Evolutionary conservation across 345 rosid species (phyloP).

Genomic region (Eucalyptus sideroxylon): DNA sequence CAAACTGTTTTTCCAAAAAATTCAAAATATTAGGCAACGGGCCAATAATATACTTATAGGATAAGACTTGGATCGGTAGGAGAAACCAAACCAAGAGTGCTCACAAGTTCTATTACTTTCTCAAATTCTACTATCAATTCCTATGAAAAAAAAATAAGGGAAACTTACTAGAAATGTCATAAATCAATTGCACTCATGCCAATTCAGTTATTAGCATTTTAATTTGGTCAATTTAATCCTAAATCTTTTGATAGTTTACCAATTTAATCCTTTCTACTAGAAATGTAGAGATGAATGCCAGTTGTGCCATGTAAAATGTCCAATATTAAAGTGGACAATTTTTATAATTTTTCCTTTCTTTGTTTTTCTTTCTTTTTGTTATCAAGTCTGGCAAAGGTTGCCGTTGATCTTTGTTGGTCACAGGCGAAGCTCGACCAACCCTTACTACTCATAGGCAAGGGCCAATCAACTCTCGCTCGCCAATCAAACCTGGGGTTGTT

Average conservation of each 20-base stretch:
- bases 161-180: too few relatives aligned
- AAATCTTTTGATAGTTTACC: accelerated
- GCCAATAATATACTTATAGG: neutral
- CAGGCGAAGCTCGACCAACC: accelerated
- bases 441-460: too few relatives aligned
- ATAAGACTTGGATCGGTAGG: neutral
- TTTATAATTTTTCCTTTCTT: too few relatives aligned
- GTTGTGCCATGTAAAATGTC: accelerated
- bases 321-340: too few relatives aligned
- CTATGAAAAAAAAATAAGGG: neutral
- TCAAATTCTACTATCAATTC: neutral
- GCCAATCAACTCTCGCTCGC: too few relatives aligned
- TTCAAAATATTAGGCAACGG: neutral
- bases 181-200: neutral
- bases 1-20: neutral
- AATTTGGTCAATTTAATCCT: accelerated
- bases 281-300: too few relatives aligned
- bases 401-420: accelerated
- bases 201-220: accelerated
- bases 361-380: too few relatives aligned
- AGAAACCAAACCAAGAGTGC: neutral
- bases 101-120: neutral
- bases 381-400: too few relatives aligned
- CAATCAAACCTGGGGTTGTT: too few relatives aligned
- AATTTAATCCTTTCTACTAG: accelerated